These are phyloP conservation scores for Myxozyma nipponensis DNA, from an alignment of 805 yeast genomes.

Conservation along the genomic window DNA sequence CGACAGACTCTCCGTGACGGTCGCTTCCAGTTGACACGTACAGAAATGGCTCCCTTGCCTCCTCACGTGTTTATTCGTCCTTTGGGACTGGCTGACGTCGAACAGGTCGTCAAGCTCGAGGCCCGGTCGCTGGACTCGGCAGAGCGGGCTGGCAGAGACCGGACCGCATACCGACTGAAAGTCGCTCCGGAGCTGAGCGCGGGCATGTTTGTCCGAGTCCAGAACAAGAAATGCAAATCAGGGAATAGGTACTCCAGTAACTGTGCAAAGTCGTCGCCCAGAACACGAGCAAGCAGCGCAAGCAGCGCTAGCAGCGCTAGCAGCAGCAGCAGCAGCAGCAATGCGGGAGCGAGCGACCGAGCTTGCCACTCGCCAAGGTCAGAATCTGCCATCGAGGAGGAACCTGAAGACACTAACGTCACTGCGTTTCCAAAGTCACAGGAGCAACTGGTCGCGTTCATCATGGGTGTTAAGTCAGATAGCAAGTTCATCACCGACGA, in stretches of 20 bases:
- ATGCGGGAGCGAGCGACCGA: background rate
- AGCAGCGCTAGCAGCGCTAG: conserved; percentile 28
- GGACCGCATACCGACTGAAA: conserved; percentile 62
- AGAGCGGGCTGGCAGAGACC: conserved; percentile 67
- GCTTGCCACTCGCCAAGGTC: conserved; percentile 1
- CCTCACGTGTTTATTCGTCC: conserved; percentile 70
- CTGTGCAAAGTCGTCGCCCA: background rate
- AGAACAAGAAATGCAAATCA: conserved; percentile 39
- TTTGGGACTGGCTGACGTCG: conserved; percentile 66
- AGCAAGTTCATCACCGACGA: conserved; percentile 70
- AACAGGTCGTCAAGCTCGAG: conserved; percentile 61
- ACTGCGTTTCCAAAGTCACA: conserved; percentile 25
- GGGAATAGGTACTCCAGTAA: conserved; percentile 1
- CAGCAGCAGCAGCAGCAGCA: background rate
- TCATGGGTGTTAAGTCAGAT: conserved; percentile 34
- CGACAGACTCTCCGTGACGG: background rate
- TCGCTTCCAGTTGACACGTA: background rate
- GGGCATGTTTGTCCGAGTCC: conserved; percentile 79
- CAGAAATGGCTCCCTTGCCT: conserved; percentile 40
- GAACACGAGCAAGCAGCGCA: background rate
- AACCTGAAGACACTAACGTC: conserved; percentile 31
- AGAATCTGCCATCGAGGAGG: conserved; percentile 5
- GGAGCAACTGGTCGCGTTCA: conserved; percentile 20
- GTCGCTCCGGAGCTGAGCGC: conserved; percentile 87
- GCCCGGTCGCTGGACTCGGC: conserved; percentile 60